A percentile compares a stretch with the other conserved stretches of the same genome.
Evolutionary conservation across 2,329 filamentous ascomycete species (phyloP).

Genomic region (Paramyrothecium roridum): DNA sequence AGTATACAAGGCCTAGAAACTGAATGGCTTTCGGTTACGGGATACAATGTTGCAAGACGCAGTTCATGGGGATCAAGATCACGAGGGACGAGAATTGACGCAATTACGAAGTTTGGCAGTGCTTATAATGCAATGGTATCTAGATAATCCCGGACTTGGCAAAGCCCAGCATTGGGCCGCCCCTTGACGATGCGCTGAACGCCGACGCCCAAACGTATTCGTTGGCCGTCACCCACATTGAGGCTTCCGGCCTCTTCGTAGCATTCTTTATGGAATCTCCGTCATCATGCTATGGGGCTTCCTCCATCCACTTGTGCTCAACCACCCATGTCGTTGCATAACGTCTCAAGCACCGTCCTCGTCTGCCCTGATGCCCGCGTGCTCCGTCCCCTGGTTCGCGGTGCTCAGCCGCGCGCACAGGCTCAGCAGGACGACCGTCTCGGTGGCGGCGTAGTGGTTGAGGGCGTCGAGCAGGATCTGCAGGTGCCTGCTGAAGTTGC

Average conservation of each 20-base stretch:
- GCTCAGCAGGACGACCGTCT: constrained; percentile 90
- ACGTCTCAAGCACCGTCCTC: constrained; percentile 39
- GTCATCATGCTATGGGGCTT: no score
- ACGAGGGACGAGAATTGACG: no score
- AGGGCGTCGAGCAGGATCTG: constrained; percentile 92
- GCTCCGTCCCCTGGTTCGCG: constrained; percentile 73
- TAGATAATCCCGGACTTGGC: not conserved
- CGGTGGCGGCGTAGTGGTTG: constrained; percentile 95
- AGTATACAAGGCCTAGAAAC: no score
- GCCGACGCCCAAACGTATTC: not conserved
- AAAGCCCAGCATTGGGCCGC: not conserved
- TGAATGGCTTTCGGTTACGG: no score
- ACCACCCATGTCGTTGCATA: no score
- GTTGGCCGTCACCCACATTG: no score
- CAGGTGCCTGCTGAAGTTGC: constrained; percentile 86
- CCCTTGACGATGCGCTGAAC: not conserved
- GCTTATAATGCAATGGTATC: not conserved
- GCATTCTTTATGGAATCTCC: no score
- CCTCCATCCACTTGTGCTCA: no score
- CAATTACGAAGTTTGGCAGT: no score
- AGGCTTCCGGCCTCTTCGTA: no score
- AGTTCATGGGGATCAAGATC: no score
- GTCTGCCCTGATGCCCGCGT: constrained; percentile 56
- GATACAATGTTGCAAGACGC: no score
- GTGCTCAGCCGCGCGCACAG: constrained; percentile 80